phyloP scores from a whole-genome alignment of 352 stramenopile genomes.

The Globisporangium okanoganense region DNA sequence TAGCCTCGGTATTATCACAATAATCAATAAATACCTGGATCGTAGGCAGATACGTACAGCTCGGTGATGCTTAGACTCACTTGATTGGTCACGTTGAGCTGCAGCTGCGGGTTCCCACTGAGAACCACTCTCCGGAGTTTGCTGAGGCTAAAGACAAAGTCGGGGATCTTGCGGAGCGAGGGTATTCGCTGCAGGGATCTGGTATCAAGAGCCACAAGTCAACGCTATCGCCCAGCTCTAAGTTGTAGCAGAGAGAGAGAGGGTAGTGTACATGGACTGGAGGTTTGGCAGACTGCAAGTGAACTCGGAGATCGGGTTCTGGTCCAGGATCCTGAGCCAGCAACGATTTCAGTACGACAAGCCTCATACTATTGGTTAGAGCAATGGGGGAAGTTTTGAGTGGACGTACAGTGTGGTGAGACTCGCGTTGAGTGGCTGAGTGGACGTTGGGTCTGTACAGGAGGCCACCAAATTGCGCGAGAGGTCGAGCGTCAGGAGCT shows the following conservation, averaged over 20 bases:
- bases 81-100: slow-evolving; percentile 7
- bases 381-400: neutral
- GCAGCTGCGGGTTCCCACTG: slow-evolving; percentile 19
- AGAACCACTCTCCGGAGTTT: slow-evolving; percentile 19
- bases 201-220: neutral
- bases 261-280: slow-evolving; percentile 12
- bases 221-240: neutral
- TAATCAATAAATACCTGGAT: too few relatives aligned
- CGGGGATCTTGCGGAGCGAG: slow-evolving; percentile 16
- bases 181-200: slow-evolving; percentile 26
- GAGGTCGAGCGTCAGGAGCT: slow-evolving; percentile 24
- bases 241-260: neutral
- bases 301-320: slow-evolving; percentile 17
- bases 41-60: slow-evolving; percentile 23
- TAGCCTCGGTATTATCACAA: too few relatives aligned
- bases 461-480: slow-evolving; percentile 21
- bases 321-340: slow-evolving; percentile 17
- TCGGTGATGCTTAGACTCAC: slow-evolving; percentile 16
- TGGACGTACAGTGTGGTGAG: slow-evolving; percentile 15
- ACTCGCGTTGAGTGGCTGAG: slow-evolving; percentile 4
- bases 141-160: slow-evolving; percentile 13
- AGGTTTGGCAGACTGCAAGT: slow-evolving; percentile 20
- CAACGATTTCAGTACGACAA: neutral
- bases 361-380: neutral
- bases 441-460: slow-evolving; percentile 16